Conservation (phyloP, 225 moss, liverwort and hornwort species). For the Thuidium tamariscinum region DNA sequence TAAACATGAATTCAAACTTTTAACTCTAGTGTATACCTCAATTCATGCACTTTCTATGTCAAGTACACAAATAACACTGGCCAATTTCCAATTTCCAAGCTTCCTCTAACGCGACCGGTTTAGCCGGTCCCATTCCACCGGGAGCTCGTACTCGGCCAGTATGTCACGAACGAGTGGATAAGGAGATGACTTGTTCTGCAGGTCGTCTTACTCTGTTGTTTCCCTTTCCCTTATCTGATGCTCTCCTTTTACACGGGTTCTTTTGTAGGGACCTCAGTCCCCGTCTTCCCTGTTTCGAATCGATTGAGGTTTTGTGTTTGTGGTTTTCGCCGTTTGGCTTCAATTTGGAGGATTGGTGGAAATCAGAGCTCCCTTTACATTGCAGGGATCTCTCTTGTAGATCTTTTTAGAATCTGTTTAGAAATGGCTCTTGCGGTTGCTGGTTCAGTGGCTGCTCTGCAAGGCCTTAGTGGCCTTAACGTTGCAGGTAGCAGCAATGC, state of each 20-base stretch:
- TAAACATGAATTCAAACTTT: too few relatives aligned
- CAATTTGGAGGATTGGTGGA: not conserved
- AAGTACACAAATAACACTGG: too few relatives aligned
- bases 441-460: slow-evolving; percentile 14
- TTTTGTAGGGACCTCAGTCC: not conserved
- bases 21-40: too few relatives aligned
- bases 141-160: too few relatives aligned
- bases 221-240: not conserved
- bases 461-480: not conserved
- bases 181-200: not conserved
- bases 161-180: not conserved
- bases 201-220: not conserved
- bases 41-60: not conserved
- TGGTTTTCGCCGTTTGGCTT: not conserved
- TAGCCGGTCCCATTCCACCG: not conserved
- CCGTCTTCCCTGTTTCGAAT: not conserved
- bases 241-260: not conserved
- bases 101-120: not conserved
- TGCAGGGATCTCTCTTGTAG: not conserved
- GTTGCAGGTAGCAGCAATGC: slow-evolving; percentile 21
- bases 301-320: not conserved
- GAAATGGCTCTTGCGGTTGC: slow-evolving; percentile 38
- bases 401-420: not conserved
- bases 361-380: not conserved
- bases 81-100: not conserved